Evolutionary conservation across 768 basidiomycete genomes (phyloP), one percentile per base, ranked within the genome.

Genomic region (Astraeus odoratus): DNA sequence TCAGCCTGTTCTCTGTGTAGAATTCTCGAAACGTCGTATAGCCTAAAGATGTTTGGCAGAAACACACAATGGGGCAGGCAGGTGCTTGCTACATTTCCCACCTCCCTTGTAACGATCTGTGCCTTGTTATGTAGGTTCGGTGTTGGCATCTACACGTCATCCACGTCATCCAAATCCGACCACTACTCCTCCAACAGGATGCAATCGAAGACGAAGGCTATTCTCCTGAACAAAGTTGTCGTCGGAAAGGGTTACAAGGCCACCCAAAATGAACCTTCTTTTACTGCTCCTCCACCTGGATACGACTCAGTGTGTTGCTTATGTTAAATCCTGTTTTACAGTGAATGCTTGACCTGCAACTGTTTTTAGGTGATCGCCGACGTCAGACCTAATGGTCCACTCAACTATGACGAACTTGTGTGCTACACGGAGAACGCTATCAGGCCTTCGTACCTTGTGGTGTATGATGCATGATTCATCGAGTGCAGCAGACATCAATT

Each of bases 121-220:
- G 10, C 39, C n/a, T 33, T 13, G 29, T 5, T 23, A 18, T 44
- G 16, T 51, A 83, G 81, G 48, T 83, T 84, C 40, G 83, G 83
- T 20, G 75, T 75, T 29, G 83, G 83, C 20, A 80, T 84, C 33
- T 85, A 84, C 56, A 83, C 82, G 1, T 82, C 81, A 5, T 80
- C 80, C n/a, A 85, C 83, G 1, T 83, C 83, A n/a, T 85, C 83
- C 6, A 85, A 85, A 74, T 81, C 83, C 15, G 79, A 83, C 48
- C 83, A 86, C 60, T 86, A 86, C 56, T 81, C 81, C 9, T 68
- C 66, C 42, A 83, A 81, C 48, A 68, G 73, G 42, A 74, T 72
- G 48, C 63, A 71, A 34, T 83, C 79, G 0, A 59, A 61, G 15
- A 60, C 76, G 50, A 83, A 83, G 51, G 78, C 78, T 0, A 81